Percentiles rank a stretch among this genome's conserved stretches.
These are phyloP conservation scores for Linderniella brevidens DNA, from an alignment of 257 asterid genomes.

Conservation along the genomic window DNA sequence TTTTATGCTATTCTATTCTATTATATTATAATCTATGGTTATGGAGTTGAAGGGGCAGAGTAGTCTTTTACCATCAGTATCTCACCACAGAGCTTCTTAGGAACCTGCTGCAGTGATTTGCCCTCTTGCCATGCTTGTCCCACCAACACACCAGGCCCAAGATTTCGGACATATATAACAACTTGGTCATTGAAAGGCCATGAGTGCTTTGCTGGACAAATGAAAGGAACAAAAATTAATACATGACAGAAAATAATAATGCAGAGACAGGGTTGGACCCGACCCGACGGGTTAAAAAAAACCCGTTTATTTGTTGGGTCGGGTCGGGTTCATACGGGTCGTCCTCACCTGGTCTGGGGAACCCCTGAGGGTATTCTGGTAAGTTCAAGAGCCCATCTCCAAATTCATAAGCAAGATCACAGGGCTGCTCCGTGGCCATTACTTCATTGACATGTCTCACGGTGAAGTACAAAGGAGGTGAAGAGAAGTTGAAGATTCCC, in stretches of 20 bases:
- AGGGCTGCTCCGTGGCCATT: slow-evolving; percentile 75
- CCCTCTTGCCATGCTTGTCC: slow-evolving; percentile 97
- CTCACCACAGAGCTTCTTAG: slow-evolving; percentile 61
- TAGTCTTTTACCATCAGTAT: slow-evolving; percentile 41
- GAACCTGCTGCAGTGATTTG: slow-evolving; percentile 44
- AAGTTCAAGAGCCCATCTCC: slow-evolving; percentile 57
- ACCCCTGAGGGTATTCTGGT: slow-evolving; percentile 43
- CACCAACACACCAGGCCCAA: slow-evolving; percentile 75
- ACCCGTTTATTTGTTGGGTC: background rate
- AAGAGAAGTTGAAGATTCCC: slow-evolving; percentile 26
- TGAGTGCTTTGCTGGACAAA: slow-evolving; percentile 48
- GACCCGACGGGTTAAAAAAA: background rate
- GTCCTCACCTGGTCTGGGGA: slow-evolving; percentile 59
- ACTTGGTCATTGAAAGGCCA: slow-evolving; percentile 77
- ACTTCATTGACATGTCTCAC: slow-evolving; percentile 42
- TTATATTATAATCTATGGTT: no score
- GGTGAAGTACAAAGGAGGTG: slow-evolving; percentile 63
- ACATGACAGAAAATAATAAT: background rate
- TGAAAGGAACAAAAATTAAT: background rate
- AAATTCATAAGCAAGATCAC: slow-evolving; percentile 77
- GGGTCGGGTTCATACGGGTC: background rate
- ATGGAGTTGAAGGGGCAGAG: no score
- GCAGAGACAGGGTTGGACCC: background rate
- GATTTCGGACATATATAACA: slow-evolving; percentile 52
- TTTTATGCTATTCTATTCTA: no score